Evolutionary conservation across 257 asterid genomes (phyloP), one percentile per base, ranked within the genome.

Genomic region (Lycium ferocissimum): DNA sequence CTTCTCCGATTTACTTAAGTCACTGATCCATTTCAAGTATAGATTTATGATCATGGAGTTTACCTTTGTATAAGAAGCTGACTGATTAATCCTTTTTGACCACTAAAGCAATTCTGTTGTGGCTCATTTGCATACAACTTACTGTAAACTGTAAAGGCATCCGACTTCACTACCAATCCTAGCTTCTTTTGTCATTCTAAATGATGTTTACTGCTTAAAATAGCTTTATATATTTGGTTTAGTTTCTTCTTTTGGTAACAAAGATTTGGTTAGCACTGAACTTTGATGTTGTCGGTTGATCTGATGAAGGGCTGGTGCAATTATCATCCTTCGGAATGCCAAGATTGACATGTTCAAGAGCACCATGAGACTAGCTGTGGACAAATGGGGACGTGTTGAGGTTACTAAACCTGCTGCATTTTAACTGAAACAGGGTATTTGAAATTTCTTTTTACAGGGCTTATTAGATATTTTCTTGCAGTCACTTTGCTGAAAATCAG

Each of bases 241-340:
- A 4, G 6, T 75, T 75, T 47, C 61, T 49, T 47, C 62, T 22
- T 49, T 20, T 49, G 22, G 22, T 49, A 49, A 12, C 40, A 0
- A 75, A 47, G 20, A 12, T 49, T 49, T 12, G 5, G 13, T 5
- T 76, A 9, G 13, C 35, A 15, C 9, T 22, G 7, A 49, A 13
- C 63, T 49, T 51, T 13, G 45, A 49, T 76, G 63, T 51, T 3
- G 43, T 22, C 94, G 92, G 97, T 94, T 85, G 95, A 93, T 76
- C 3, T 90, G 90, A 88, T n/a, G n/a, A n/a, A n/a, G n/a, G n/a
- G n/a, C n/a, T n/a, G n/a, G n/a, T n/a, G n/a, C n/a, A n/a, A n/a
- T n/a, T n/a, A n/a, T n/a, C n/a, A n/a, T n/a, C n/a, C n/a, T n/a
- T n/a, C n/a, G n/a, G n/a, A n/a, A n/a, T n/a, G n/a, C n/a, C n/a